phyloP scores from a whole-genome alignment of 805 yeast genomes.

The Metschnikowia proteae region DNA sequence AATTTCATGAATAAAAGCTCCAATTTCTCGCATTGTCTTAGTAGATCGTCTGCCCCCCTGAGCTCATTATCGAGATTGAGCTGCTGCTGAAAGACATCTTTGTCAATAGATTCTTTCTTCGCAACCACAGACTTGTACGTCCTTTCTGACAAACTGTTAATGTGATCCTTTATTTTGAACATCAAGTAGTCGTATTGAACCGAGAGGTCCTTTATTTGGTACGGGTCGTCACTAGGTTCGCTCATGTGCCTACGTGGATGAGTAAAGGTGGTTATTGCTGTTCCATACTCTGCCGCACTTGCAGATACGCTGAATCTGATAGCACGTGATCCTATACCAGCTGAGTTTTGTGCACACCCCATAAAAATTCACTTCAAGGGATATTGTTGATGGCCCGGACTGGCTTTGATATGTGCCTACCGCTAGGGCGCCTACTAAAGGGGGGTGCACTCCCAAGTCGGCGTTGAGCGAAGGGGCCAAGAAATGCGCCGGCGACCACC shows the following conservation, averaged over 20 bases:
- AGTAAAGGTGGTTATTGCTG: neutral
- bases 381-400: too few species aligned
- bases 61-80: slow-evolving; percentile 39
- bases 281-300: neutral
- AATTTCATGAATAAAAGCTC: slow-evolving; percentile 52
- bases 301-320: neutral
- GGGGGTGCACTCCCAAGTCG: neutral
- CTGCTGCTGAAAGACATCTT: slow-evolving; percentile 20
- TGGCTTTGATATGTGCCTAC: too few species aligned
- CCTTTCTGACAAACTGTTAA: slow-evolving; percentile 44
- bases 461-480: neutral
- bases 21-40: slow-evolving; percentile 45
- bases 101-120: slow-evolving; percentile 29
- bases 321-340: neutral
- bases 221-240: slow-evolving; percentile 47
- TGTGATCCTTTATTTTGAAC: slow-evolving; percentile 56
- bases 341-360: neutral
- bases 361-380: neutral
- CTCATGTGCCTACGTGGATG: neutral
- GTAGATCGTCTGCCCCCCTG: slow-evolving; percentile 33
- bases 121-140: slow-evolving; percentile 28
- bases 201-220: slow-evolving; percentile 56
- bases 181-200: slow-evolving; percentile 62
- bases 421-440: too few species aligned
- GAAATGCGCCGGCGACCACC: slow-evolving; percentile 1